A percentile compares a stretch with the other conserved stretches of the same genome.
phyloP scores from a whole-genome alignment of 768 basidiomycete species.

The Suillus subluteus region DNA sequence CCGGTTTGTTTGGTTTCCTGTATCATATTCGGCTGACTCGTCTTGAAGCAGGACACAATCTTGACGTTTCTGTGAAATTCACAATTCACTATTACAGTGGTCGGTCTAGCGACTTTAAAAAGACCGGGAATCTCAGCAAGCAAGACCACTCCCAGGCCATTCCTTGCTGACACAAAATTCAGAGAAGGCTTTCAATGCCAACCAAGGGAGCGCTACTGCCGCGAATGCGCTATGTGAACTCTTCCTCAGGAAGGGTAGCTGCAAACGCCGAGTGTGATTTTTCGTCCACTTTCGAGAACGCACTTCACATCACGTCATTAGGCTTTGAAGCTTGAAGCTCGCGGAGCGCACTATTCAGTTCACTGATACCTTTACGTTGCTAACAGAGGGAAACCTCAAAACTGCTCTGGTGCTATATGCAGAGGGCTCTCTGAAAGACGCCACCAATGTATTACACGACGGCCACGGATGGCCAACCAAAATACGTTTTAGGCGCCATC shows the following conservation, averaged over 20 bases:
- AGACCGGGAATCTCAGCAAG: constrained; percentile 62
- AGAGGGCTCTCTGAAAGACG: constrained; percentile 62
- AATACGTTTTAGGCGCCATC: constrained; percentile 77
- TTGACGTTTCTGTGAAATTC: background rate
- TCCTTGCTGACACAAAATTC: constrained; percentile 66
- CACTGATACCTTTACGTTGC: constrained; percentile 82
- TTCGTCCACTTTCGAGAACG: background rate
- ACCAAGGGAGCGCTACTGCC: constrained; percentile 74
- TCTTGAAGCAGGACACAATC: constrained; percentile 51
- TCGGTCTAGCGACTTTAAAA: constrained; percentile 49
- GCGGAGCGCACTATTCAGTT: constrained; percentile 95
- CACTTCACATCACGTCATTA: constrained; percentile 28
- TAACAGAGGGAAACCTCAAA: constrained; percentile 85
- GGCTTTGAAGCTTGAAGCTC: constrained; percentile 90
- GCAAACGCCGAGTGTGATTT: constrained; percentile 51
- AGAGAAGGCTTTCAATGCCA: constrained; percentile 78
- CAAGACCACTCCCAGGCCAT: constrained; percentile 62
- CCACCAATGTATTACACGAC: constrained; percentile 46
- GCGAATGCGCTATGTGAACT: constrained; percentile 84
- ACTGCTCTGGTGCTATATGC: constrained; percentile 63
- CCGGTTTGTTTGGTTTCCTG: background rate
- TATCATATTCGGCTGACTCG: background rate
- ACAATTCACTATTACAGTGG: background rate
- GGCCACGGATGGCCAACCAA: constrained; percentile 69
- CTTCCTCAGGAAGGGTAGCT: constrained; percentile 71